Base-by-base conservation (phyloP, 108 stramenopile species). In the Cyclotella kingstonii region DNA sequence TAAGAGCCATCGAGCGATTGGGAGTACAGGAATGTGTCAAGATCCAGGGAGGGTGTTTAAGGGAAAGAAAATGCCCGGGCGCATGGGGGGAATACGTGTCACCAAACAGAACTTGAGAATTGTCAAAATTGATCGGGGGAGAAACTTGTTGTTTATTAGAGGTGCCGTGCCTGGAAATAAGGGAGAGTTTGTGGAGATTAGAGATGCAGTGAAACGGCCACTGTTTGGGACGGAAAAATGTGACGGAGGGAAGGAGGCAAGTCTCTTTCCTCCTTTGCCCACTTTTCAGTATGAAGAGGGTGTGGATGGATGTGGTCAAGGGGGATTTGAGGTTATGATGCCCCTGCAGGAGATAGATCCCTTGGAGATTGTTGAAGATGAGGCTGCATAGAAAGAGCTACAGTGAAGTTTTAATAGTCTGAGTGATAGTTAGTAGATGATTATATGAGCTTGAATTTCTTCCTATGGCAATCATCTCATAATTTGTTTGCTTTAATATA, bases 61-160 rank as follows among this genome's bases (percentile, higher is more conserved):
- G 78, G 97, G 92, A 14, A 97, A 97, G 86, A 99, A 99, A 66
- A 98, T 99, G 99, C 83, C 99, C 2, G 99, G 99, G 6, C 82
- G 91, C 7, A 98, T 98, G 97, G 99, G 99, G 6, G 63, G 59
- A 17, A 82, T 90, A 8, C 67, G 82, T 5, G 83, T 84, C 2
- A 98, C 99, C 6, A 81, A 85, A 6, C 94, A 98, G 60, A 96
- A 94, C 54, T 64, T 97, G 33, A 55, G 80, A 14, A 81, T 99
- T 50, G 71, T 96, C 51, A 94, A 94, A 59, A 79, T 99, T 63
- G 98, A 99, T 72, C 68, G 94, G 47, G 88, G 88, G 18, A 81
- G 96, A 3, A 79, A 98, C 61, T 75, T 99, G 10, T 55, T 99
- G 17, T 98, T 84, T 66, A 81, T 99, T 0, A 65, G 69, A 40